A percentile compares a stretch with the other conserved stretches of the same genome.
phyloP scores from a whole-genome alignment of 495 filamentous ascomycete genomes.

The Podospora pseudopauciseta region DNA sequence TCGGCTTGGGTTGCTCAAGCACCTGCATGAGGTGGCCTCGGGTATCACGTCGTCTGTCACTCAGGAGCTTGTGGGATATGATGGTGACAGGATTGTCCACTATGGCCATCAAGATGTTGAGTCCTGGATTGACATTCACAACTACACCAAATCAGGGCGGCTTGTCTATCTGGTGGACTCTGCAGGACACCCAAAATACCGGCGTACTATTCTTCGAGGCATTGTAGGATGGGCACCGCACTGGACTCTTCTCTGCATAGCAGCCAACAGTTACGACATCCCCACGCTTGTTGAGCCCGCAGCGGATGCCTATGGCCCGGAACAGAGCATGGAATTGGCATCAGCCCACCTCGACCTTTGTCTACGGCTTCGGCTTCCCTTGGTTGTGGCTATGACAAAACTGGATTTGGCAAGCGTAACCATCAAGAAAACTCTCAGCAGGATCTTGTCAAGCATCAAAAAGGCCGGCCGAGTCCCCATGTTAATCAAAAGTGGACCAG shows the following conservation, averaged over 20 bases:
- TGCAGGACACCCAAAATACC: conserved; percentile 81
- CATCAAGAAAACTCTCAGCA: conserved; percentile 64
- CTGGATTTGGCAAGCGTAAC: conserved; percentile 79
- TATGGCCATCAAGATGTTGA: conserved; percentile 82
- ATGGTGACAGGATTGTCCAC: conserved; percentile 67
- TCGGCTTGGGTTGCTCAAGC: conserved; percentile 80
- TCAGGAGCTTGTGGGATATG: conserved; percentile 88
- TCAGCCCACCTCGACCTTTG: conserved; percentile 84
- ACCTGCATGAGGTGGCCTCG: conserved; percentile 89
- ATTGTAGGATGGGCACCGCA: conserved; percentile 96
- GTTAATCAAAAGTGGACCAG: conserved; percentile 55
- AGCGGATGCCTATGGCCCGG: conserved; percentile 48
- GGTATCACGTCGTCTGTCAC: conserved; percentile 91
- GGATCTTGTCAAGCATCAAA: conserved; percentile 75
- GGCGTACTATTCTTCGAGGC: conserved; percentile 80
- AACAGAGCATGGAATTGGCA: conserved; percentile 59
- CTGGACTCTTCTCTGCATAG: conserved; percentile 84
- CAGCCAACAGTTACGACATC: conserved; percentile 66
- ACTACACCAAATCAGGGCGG: conserved; percentile 65
- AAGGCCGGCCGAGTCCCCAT: conserved; percentile 65
- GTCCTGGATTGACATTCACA: conserved; percentile 88
- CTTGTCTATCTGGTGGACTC: conserved; percentile 87
- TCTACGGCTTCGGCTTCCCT: conserved; percentile 67
- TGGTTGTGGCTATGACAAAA: conserved; percentile 84
- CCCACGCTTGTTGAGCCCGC: conserved; percentile 37